phyloP scores from a whole-genome alignment of 2,329 filamentous ascomycete genomes.

The Arachnomyces sp. region DNA sequence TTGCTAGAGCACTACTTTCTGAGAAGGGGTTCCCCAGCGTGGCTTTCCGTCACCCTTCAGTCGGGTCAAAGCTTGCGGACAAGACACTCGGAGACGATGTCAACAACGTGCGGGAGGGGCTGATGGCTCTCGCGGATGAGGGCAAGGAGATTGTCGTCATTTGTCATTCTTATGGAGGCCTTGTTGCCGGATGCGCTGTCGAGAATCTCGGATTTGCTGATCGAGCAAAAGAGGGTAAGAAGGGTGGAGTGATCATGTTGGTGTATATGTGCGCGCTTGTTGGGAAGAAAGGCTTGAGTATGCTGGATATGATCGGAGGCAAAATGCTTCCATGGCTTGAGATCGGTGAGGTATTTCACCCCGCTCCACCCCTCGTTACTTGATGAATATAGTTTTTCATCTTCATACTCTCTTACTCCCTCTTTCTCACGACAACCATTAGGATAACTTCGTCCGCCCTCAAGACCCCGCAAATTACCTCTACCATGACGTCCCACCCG shows the following conservation, averaged over 20 bases:
- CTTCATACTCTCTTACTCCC: too few relatives aligned
- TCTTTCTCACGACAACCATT: too few relatives aligned
- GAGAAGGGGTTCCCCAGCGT: slow-evolving; percentile 23
- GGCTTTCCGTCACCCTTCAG: slow-evolving; percentile 21
- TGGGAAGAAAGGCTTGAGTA: too few relatives aligned
- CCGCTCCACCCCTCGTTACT: too few relatives aligned
- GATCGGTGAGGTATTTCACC: too few relatives aligned
- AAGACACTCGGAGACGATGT: slow-evolving; percentile 26
- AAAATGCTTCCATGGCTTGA: too few relatives aligned
- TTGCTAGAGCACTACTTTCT: slow-evolving; percentile 21
- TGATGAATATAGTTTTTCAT: too few relatives aligned
- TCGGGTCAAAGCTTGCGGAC: slow-evolving; percentile 16
- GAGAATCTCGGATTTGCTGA: slow-evolving; percentile 22
- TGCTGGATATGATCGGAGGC: too few relatives aligned
- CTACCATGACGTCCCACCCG: slow-evolving; percentile 23
- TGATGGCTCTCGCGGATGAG: slow-evolving; percentile 18
- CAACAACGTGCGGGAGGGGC: slow-evolving; percentile 18
- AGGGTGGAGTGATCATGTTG: slow-evolving; percentile 24
- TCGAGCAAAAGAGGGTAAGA: slow-evolving; percentile 19
- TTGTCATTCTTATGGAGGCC: slow-evolving; percentile 31
- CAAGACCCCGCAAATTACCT: slow-evolving; percentile 5
- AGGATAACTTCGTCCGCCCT: too few relatives aligned
- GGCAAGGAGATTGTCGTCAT: slow-evolving; percentile 26
- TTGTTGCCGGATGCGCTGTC: slow-evolving; percentile 20
- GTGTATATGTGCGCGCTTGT: slow-evolving; percentile 14